Evolutionary conservation across 768 basidiomycete species (phyloP).

Genomic region (Gloeophyllum trabeum): DNA sequence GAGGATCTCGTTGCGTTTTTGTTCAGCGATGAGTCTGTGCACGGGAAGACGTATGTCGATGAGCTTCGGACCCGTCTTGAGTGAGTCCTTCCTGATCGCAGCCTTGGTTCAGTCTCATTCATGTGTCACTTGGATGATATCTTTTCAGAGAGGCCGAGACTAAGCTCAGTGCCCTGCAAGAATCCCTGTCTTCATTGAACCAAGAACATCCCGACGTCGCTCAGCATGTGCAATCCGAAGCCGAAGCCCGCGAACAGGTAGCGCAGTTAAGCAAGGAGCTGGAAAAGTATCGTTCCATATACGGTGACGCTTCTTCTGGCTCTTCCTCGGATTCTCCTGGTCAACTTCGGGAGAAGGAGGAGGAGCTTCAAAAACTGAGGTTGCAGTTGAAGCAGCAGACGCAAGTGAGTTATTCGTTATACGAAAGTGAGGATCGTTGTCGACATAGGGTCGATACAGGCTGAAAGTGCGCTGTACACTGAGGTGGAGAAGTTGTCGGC

Average conservation of each 20-base stretch:
- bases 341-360: slow-evolving; percentile 54
- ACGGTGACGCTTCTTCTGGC: slow-evolving; percentile 39
- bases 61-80: slow-evolving; percentile 39
- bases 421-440: too few relatives aligned
- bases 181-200: slow-evolving; percentile 32
- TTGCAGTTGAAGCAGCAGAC: slow-evolving; percentile 55
- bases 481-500: slow-evolving; percentile 82
- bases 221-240: slow-evolving; percentile 36
- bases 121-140: too few relatives aligned
- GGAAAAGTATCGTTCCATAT: slow-evolving; percentile 47
- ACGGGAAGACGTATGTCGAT: slow-evolving; percentile 33
- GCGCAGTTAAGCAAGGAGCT: slow-evolving; percentile 34
- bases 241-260: slow-evolving; percentile 38
- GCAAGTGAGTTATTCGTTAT: slow-evolving; percentile 34
- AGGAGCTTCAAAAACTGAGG: slow-evolving; percentile 50
- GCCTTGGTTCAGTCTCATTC: slow-evolving; percentile 1
- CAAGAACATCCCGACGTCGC: slow-evolving; percentile 41
- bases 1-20: slow-evolving; percentile 69
- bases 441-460: too few relatives aligned
- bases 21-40: slow-evolving; percentile 40
- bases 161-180: slow-evolving; percentile 38
- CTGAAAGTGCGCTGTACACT: slow-evolving; percentile 65
- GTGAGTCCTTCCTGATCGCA: slow-evolving; percentile 26
- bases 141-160: slow-evolving; percentile 39
- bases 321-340: slow-evolving; percentile 40